Percentiles rank a stretch among this genome's conserved stretches.
These are phyloP conservation scores for Rhodotorula taiwanensis DNA, from an alignment of 768 basidiomycete genomes.

Conservation along the genomic window DNA sequence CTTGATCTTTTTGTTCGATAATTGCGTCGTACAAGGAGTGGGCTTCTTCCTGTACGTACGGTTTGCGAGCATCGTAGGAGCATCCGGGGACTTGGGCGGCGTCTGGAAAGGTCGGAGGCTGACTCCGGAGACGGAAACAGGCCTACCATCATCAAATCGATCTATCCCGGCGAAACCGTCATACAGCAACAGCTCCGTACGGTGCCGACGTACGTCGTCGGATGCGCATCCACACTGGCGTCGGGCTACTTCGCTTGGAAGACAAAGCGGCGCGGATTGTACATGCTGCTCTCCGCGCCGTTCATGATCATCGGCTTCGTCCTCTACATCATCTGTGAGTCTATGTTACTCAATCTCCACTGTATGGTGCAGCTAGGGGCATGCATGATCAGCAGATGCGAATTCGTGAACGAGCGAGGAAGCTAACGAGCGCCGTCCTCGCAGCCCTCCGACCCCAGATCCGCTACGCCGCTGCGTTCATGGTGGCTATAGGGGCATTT, in stretches of 20 bases:
- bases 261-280: conserved; percentile 26
- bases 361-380: too few species aligned
- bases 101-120: too few species aligned
- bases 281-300: conserved; percentile 21
- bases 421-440: too few species aligned
- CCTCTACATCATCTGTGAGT: conserved; percentile 32
- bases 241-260: conserved; percentile 30
- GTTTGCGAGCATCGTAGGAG: too few species aligned
- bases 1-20: conserved; percentile 39
- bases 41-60: conserved; percentile 25
- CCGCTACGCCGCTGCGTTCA: conserved; percentile 23
- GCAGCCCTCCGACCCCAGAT: conserved; percentile 20
- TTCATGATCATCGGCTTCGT: conserved; percentile 7
- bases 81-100: too few species aligned
- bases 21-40: too few species aligned
- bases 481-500: conserved; percentile 30
- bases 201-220: conserved; percentile 23
- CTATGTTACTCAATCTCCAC: too few species aligned
- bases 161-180: conserved; percentile 36
- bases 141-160: conserved; percentile 39
- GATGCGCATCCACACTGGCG: conserved; percentile 26
- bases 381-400: too few species aligned
- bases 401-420: too few species aligned
- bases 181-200: conserved; percentile 32
- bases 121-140: too few species aligned